phyloP scores from a whole-genome alignment of 2,329 filamentous ascomycete species.

The Sphaerostilbella broomeana region DNA sequence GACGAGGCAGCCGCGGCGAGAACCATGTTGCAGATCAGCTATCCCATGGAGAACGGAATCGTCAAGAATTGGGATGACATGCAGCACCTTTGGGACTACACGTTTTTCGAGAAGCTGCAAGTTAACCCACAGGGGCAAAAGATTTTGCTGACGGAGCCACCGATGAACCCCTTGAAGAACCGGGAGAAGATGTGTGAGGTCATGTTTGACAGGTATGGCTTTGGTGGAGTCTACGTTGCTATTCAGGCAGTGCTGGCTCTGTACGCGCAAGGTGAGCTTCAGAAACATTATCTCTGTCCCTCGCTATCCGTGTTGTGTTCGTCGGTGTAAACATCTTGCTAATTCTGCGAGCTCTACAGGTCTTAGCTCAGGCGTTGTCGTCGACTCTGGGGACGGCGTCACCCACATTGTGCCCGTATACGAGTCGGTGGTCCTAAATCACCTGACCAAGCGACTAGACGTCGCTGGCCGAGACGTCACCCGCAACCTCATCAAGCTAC shows the following conservation, averaged over 20 bases:
- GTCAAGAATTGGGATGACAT: constrained; percentile 99
- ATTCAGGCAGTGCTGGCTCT: constrained; percentile 95
- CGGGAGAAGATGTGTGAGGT: constrained; percentile 97
- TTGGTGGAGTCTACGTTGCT: constrained; percentile 94
- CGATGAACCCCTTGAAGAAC: constrained; percentile 96
- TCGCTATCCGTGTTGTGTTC: too few species aligned
- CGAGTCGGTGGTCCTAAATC: constrained; percentile 95
- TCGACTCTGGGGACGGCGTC: constrained; percentile 96
- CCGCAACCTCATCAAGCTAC: constrained; percentile 92
- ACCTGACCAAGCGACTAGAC: constrained; percentile 87
- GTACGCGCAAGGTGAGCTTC: constrained; percentile 82
- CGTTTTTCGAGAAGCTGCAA: constrained; percentile 95
- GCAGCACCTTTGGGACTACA: constrained; percentile 99
- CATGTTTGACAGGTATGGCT: constrained; percentile 97
- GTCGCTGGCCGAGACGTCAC: constrained; percentile 96
- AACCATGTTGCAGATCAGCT: constrained; percentile 97
- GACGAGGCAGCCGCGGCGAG: constrained; percentile 94
- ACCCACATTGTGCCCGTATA: constrained; percentile 98
- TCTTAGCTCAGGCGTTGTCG: constrained; percentile 89
- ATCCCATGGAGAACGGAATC: constrained; percentile 99
- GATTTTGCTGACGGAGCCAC: constrained; percentile 94
- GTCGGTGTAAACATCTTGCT: constrained; percentile 1
- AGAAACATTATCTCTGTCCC: too few species aligned
- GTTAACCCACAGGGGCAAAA: constrained; percentile 87
- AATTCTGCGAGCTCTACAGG: constrained; percentile 38